Evolutionary conservation across 2,329 filamentous ascomycete species (phyloP).

Genomic region (Fusarium verticillioides): DNA sequence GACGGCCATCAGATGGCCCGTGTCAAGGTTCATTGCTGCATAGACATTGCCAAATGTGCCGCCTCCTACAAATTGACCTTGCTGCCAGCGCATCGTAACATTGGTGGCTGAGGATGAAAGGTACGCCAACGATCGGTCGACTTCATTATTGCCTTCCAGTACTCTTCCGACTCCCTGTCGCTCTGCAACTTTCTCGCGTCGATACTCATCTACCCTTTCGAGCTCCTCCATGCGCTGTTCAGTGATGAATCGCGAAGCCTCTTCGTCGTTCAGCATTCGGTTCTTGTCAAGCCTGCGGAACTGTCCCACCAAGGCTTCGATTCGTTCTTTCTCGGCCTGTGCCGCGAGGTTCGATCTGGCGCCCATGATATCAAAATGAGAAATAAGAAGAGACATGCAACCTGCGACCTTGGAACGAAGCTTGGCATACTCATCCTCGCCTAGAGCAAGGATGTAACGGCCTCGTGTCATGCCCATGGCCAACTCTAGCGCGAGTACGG

Average conservation of each 20-base stretch:
- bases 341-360: constrained; percentile 92
- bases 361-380: constrained; percentile 99
- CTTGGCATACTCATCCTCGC: constrained; percentile 85
- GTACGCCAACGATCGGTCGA: constrained; percentile 92
- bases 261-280: constrained; percentile 80
- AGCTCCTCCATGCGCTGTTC: constrained; percentile 81
- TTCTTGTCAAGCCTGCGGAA: constrained; percentile 83
- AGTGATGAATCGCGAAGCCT: constrained; percentile 79
- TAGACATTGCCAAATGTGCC: constrained; percentile 98
- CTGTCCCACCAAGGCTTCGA: constrained; percentile 82
- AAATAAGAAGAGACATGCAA: constrained; percentile 97
- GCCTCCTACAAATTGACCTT: constrained; percentile 97
- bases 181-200: constrained; percentile 84
- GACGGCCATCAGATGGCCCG: constrained; percentile 95
- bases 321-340: constrained; percentile 89
- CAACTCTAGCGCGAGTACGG: constrained; percentile 93
- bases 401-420: constrained; percentile 90
- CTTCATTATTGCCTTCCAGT: constrained; percentile 93
- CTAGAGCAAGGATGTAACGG: constrained; percentile 90
- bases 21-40: constrained; percentile 95
- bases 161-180: constrained; percentile 90
- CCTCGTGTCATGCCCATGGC: constrained; percentile 97
- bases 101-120: constrained; percentile 95
- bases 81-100: constrained; percentile 96
- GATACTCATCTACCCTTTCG: constrained; percentile 78